phyloP scores from a whole-genome alignment of 345 rosid species.

The Litchi chinensis region DNA sequence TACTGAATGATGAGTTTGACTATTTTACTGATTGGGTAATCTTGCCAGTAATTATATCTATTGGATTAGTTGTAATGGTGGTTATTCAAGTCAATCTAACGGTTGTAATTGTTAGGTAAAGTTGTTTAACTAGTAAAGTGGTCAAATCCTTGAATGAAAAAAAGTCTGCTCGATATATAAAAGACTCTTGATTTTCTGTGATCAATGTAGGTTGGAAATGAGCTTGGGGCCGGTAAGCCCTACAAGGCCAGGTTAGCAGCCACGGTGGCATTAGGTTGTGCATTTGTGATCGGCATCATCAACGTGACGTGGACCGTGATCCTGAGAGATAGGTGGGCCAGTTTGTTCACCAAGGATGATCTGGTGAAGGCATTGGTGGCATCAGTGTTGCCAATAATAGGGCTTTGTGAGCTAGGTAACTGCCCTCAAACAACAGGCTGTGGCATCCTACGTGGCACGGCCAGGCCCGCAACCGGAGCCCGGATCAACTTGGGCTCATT shows the following conservation, averaged over 20 bases:
- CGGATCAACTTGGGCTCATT: conserved; percentile 81
- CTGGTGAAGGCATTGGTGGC: conserved; percentile 69
- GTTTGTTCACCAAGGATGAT: conserved; percentile 65
- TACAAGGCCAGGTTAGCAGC: conserved; percentile 83
- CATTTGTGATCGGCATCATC: conserved; percentile 66
- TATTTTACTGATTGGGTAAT: too few relatives aligned
- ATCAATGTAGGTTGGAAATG: conserved; percentile 84
- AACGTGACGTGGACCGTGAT: conserved; percentile 82
- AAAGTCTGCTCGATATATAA: too few relatives aligned
- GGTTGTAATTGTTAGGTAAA: too few relatives aligned
- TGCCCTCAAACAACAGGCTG: conserved; percentile 98
- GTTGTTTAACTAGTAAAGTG: too few relatives aligned
- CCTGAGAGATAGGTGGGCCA: conserved; percentile 72
- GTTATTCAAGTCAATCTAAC: too few relatives aligned
- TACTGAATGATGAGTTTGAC: not conserved
- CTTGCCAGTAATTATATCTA: too few relatives aligned
- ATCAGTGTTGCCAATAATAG: conserved; percentile 83
- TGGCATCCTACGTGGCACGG: conserved; percentile 90
- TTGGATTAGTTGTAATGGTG: too few relatives aligned
- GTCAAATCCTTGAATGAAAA: too few relatives aligned
- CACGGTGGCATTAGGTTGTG: conserved; percentile 81
- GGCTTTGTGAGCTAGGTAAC: conserved; percentile 91
- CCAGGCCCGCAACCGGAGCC: conserved; percentile 80
- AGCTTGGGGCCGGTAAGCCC: conserved; percentile 93
- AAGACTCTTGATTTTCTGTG: too few relatives aligned